A percentile compares a stretch with the other conserved stretches of the same genome.
phyloP scores from a whole-genome alignment of 805 yeast species.

The Cyberlindnera mycetangii region DNA sequence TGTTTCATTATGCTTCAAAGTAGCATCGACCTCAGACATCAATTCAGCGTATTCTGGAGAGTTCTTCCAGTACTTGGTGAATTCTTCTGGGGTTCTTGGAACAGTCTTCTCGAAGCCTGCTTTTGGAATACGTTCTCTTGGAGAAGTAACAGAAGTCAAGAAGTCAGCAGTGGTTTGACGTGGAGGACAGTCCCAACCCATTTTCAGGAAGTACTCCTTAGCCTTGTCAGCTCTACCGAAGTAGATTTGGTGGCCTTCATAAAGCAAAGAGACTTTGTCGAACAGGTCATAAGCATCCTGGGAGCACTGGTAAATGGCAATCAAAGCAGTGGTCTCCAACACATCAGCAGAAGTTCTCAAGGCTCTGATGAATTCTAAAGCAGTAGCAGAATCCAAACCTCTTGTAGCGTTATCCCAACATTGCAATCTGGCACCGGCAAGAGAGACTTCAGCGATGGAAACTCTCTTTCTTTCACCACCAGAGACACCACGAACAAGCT shows the following conservation, averaged over 20 bases:
- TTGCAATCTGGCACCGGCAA: conserved; percentile 45
- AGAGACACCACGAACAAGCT: conserved; percentile 65
- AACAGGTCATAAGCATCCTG: conserved; percentile 53
- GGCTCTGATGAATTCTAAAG: conserved; percentile 53
- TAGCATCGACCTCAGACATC: conserved; percentile 11
- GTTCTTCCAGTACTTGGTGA: conserved; percentile 46
- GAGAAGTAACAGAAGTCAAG: conserved; percentile 53
- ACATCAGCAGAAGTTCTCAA: conserved; percentile 49
- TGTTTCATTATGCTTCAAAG: conserved; percentile 1
- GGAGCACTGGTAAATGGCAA: conserved; percentile 62
- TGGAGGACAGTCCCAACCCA: conserved; percentile 56
- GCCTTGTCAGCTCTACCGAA: conserved; percentile 48
- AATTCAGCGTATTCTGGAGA: conserved; percentile 39
- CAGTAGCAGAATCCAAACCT: conserved; percentile 64
- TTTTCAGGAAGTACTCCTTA: conserved; percentile 43
- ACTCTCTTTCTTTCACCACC: conserved; percentile 79
- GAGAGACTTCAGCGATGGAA: conserved; percentile 62
- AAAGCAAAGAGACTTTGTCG: conserved; percentile 50
- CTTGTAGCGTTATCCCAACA: conserved; percentile 65
- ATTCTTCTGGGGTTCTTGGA: conserved; percentile 52
- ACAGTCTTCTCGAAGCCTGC: conserved; percentile 45
- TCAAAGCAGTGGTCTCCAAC: conserved; percentile 49
- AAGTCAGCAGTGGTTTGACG: conserved; percentile 62
- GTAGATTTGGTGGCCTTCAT: conserved; percentile 55
- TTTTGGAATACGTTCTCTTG: conserved; percentile 44